A percentile compares a stretch with the other conserved stretches of the same genome.
Conservation (phyloP, 2,329 filamentous ascomycete genomes). For the Pseudogymnoascus sp. region DNA sequence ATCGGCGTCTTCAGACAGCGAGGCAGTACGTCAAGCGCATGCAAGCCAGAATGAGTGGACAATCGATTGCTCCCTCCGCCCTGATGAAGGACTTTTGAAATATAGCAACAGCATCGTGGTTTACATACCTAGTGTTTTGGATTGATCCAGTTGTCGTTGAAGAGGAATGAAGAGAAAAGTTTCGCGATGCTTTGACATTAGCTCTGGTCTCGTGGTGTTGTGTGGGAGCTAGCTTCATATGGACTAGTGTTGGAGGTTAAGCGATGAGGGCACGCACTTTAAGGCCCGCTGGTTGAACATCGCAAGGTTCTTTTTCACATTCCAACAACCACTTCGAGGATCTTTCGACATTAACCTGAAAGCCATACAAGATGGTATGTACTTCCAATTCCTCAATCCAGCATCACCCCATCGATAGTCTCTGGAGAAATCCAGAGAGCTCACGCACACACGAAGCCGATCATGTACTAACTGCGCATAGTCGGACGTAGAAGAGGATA, state of each 20-base stretch:
- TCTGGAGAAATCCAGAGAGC: background rate
- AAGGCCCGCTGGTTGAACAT: conserved; percentile 8
- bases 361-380: conserved; percentile 54
- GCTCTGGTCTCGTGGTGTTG: background rate
- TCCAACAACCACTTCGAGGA: conserved; percentile 51
- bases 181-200: conserved; percentile 7
- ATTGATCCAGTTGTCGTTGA: conserved; percentile 7
- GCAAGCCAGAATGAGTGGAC: conserved; percentile 24
- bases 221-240: background rate
- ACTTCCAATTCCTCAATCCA: background rate
- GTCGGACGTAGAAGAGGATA: conserved; percentile 99
- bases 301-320: conserved; percentile 5
- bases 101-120: background rate
- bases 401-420: conserved; percentile 9
- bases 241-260: background rate
- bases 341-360: conserved; percentile 48
- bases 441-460: background rate
- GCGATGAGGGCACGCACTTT: conserved; percentile 9
- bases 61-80: conserved; percentile 46
- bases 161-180: background rate
- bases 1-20: conserved; percentile 36
- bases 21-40: background rate
- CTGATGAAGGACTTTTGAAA: conserved; percentile 27
- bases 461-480: conserved; percentile 30
- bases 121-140: conserved; percentile 6